Evolutionary conservation across 2,329 filamentous ascomycete species (phyloP).

Genomic region (Sarocladiaceae sp.): DNA sequence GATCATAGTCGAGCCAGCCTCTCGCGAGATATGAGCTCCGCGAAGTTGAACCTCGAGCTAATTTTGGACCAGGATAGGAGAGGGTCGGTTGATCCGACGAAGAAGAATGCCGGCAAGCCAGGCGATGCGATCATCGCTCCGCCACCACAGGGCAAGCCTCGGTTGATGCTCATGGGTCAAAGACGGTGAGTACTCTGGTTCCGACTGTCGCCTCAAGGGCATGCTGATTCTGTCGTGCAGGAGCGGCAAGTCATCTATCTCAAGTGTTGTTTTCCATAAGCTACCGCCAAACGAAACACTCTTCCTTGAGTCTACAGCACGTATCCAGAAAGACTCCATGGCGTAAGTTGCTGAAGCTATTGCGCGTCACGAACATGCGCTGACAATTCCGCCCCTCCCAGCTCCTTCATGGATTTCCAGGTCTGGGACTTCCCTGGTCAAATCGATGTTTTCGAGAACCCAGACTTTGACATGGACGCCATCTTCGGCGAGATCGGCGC

Average conservation of each 20-base stretch:
- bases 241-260: slow-evolving; percentile 97
- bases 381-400: slow-evolving; percentile 32
- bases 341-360: no score
- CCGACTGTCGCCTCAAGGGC: no score
- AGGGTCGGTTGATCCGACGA: slow-evolving; percentile 28
- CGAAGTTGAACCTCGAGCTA: slow-evolving; percentile 16
- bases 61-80: slow-evolving; percentile 12
- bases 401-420: slow-evolving; percentile 98
- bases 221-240: slow-evolving; percentile 39
- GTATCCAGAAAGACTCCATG: slow-evolving; percentile 92
- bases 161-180: slow-evolving; percentile 91
- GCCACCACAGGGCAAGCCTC: slow-evolving; percentile 66
- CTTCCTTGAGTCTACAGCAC: slow-evolving; percentile 90
- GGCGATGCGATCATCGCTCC: slow-evolving; percentile 40
- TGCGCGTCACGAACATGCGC: no score
- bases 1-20: background rate
- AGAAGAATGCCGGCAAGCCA: slow-evolving; percentile 42
- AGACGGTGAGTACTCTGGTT: slow-evolving; percentile 70
- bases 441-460: slow-evolving; percentile 82
- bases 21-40: background rate
- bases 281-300: slow-evolving; percentile 92
- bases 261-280: slow-evolving; percentile 98
- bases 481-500: slow-evolving; percentile 94
- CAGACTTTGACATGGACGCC: slow-evolving; percentile 83
- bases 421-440: slow-evolving; percentile 97